A percentile compares a stretch with the other conserved stretches of the same genome.
phyloP scores from a whole-genome alignment of 441 rosid species.

The Corymbia citriodora region DNA sequence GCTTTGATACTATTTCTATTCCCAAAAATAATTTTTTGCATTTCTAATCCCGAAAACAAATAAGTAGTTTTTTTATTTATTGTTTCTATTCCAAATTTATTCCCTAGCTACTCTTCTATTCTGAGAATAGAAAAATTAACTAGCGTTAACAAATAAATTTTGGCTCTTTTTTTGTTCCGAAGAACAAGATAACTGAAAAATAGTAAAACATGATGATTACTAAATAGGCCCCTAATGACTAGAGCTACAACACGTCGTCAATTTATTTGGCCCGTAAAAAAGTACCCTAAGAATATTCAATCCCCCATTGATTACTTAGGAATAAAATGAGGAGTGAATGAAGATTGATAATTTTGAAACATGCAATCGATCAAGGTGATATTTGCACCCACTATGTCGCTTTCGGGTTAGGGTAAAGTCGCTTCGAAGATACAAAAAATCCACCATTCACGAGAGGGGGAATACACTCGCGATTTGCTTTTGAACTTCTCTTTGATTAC shows the following conservation, averaged over 20 bases:
- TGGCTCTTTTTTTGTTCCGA: no score
- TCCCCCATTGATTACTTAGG: background rate
- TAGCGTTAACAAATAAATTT: no score
- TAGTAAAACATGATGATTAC: no score
- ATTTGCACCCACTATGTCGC: background rate
- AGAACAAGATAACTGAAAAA: no score
- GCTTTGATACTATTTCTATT: no score
- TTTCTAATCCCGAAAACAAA: no score
- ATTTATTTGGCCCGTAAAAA: background rate
- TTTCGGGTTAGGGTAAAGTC: background rate
- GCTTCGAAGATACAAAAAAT: background rate
- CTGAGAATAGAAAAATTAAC: no score
- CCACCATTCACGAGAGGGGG: background rate
- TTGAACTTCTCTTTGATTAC: background rate
- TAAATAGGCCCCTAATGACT: background rate
- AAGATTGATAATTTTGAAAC: background rate
- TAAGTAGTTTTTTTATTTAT: no score
- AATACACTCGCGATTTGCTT: background rate
- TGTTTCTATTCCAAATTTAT: no score
- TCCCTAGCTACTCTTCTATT: no score
- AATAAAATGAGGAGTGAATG: background rate
- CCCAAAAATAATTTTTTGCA: no score
- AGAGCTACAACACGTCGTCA: background rate
- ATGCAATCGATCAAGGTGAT: background rate
- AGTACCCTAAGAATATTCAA: background rate